Base-by-base conservation (phyloP, 768 basidiomycete genomes). In the Coprinellus micaceus region DNA sequence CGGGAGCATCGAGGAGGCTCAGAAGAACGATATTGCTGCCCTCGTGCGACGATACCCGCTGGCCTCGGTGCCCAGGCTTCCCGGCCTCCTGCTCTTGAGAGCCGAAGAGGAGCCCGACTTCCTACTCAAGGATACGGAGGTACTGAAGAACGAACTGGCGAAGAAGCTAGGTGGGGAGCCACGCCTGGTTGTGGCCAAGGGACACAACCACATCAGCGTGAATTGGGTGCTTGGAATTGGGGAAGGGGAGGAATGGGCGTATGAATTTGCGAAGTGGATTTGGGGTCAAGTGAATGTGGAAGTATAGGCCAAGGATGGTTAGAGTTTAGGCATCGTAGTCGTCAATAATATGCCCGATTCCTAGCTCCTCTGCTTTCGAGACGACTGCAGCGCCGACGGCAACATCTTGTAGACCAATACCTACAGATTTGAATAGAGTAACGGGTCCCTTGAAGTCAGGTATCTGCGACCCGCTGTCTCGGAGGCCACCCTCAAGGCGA, bases 381-480 rank as follows among this genome's bases (percentile, higher is more conserved):
- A 92, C 79, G 1, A 93, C 82, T 2, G 86, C 80, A 53, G 71
- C 77, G 10, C 91, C 84, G 56, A 95, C 90, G 0, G 86, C 89
- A 4, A 91, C 89, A 61, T 96, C 94, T 63, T 95, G 93, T n/a
- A 91, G 70, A 1, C 89, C 91, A 5, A 94, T 70, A 2, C 94
- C 93, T 4, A 95, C 94, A 0, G 88, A 89, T 71, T 94, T 95
- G 80, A 92, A 94, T 26, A 95, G 77, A 1, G 86, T 89, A 11
- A 94, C 76, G 0, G 79, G 76, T 0, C 81, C 83, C 3, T 66
- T 60, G 24, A 62, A 66, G 26, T 47, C 61, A 24, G 26, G 47
- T 53, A 53, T 24, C 40, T 10, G 26, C 24, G n/a, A 9, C 17
- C 17, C 10, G 37, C 17, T 13, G 37, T 11, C 49, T 24, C 13